A percentile compares a stretch with the other conserved stretches of the same genome.
phyloP scores from a whole-genome alignment of 768 basidiomycete genomes.

The Paxillus ammoniavirescens region DNA sequence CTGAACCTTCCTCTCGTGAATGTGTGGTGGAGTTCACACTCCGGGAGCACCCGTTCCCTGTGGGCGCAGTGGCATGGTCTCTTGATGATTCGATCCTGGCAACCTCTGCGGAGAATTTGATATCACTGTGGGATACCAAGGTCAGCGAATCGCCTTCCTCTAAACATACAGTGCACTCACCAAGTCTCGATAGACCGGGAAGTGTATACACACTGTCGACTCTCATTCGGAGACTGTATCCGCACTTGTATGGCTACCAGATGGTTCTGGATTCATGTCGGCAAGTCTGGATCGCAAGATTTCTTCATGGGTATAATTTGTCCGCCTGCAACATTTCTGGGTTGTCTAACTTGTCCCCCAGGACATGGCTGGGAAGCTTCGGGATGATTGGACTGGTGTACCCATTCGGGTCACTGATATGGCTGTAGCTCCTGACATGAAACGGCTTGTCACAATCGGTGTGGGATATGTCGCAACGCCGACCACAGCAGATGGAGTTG shows the following conservation, averaged over 20 bases:
- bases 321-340: conserved; percentile 1
- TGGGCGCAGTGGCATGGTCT: conserved; percentile 91
- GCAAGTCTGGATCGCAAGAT: conserved; percentile 84
- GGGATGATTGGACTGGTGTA: conserved; percentile 65
- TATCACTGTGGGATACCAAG: conserved; percentile 90
- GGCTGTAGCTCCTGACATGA: conserved; percentile 81
- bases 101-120: conserved; percentile 74
- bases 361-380: conserved; percentile 73
- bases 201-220: conserved; percentile 60
- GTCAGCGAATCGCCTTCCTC: conserved; percentile 41
- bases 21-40: conserved; percentile 61
- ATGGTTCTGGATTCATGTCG: conserved; percentile 87
- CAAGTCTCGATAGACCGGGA: conserved; percentile 59
- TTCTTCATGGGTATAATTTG: conserved; percentile 69
- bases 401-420: conserved; percentile 86
- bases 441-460: conserved; percentile 82
- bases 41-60: conserved; percentile 72
- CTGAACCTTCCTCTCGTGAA: conserved; percentile 51
- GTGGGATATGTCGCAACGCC: conserved; percentile 44
- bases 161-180: conserved; percentile 3
- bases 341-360: conserved; percentile 32
- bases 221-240: conserved; percentile 83
- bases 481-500: conserved; percentile 11
- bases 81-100: conserved; percentile 81
- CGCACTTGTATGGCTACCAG: conserved; percentile 83